Evolutionary conservation across 768 basidiomycete species (phyloP).

Genomic region (Auricularia cornea): DNA sequence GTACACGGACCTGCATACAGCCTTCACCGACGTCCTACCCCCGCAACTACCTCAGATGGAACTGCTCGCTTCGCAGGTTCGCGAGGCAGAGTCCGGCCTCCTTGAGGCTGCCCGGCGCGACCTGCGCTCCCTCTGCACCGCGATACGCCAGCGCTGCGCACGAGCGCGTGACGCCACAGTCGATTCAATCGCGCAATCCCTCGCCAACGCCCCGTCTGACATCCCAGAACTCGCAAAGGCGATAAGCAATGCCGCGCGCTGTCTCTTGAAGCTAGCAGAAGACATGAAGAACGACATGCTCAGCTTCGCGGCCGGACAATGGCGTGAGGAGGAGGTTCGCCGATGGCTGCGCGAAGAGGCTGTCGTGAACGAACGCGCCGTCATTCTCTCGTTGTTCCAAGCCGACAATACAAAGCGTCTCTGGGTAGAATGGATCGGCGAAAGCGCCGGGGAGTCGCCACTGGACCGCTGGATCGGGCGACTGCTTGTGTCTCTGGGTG

Average conservation of each 20-base stretch:
- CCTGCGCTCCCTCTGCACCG: slow-evolving; percentile 44
- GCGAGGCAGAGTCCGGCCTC: slow-evolving; percentile 46
- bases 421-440: slow-evolving; percentile 17
- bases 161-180: slow-evolving; percentile 53
- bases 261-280: slow-evolving; percentile 44
- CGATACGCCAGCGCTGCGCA: slow-evolving; percentile 55
- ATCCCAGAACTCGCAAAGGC: slow-evolving; percentile 34
- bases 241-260: slow-evolving; percentile 39
- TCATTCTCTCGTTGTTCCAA: slow-evolving; percentile 46
- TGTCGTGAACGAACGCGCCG: slow-evolving; percentile 42
- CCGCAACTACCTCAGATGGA: slow-evolving; percentile 40
- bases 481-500: slow-evolving; percentile 23
- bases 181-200: slow-evolving; percentile 31
- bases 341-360: slow-evolving; percentile 45
- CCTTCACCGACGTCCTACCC: slow-evolving; percentile 52
- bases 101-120: slow-evolving; percentile 47
- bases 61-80: slow-evolving; percentile 47
- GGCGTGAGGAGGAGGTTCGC: slow-evolving; percentile 50
- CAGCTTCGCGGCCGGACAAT: slow-evolving; percentile 56
- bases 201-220: slow-evolving; percentile 26
- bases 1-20: slow-evolving; percentile 44
- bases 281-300: slow-evolving; percentile 62
- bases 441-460: slow-evolving; percentile 10
- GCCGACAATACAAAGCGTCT: slow-evolving; percentile 23
- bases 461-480: slow-evolving; percentile 37